These are phyloP conservation scores for Paraglomus occultum DNA, from an alignment of 192 early-diverging fungal species.

Conservation along the genomic window DNA sequence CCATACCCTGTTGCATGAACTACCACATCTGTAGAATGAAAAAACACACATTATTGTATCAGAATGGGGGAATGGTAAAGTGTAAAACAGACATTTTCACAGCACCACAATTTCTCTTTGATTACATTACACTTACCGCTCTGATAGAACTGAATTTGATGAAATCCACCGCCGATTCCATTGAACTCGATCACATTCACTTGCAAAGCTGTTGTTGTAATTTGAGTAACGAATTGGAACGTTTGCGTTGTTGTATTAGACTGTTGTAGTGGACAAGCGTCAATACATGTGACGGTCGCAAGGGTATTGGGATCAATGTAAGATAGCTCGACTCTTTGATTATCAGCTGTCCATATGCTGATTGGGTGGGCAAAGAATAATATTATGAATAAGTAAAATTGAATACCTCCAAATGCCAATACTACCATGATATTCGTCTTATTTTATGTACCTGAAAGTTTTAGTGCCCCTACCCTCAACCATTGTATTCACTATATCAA, in stretches of 20 bases:
- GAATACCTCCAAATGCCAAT: neutral
- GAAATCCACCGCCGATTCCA: slow-evolving; percentile 44
- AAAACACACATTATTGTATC: neutral
- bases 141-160: slow-evolving; percentile 39
- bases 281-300: neutral
- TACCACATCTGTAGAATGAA: slow-evolving; percentile 20
- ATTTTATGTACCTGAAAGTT: slow-evolving; percentile 45
- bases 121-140: slow-evolving; percentile 2
- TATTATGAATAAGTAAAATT: slow-evolving; percentile 4
- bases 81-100: neutral
- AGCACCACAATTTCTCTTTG: neutral
- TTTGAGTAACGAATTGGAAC: slow-evolving; percentile 40
- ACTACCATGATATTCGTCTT: neutral
- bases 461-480: slow-evolving; percentile 61
- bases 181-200: slow-evolving; percentile 60
- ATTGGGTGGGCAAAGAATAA: slow-evolving; percentile 21
- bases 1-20: slow-evolving; percentile 6
- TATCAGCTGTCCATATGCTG: slow-evolving; percentile 37
- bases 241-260: slow-evolving; percentile 38
- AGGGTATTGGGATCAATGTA: slow-evolving; percentile 50
- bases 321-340: slow-evolving; percentile 55
- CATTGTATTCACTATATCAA: slow-evolving; percentile 64
- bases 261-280: slow-evolving; percentile 2
- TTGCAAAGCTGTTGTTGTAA: slow-evolving; percentile 50
- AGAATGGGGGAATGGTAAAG: neutral